These are phyloP conservation scores for Aspergillus piperis DNA, from an alignment of 2,329 filamentous ascomycete species.

Conservation along the genomic window DNA sequence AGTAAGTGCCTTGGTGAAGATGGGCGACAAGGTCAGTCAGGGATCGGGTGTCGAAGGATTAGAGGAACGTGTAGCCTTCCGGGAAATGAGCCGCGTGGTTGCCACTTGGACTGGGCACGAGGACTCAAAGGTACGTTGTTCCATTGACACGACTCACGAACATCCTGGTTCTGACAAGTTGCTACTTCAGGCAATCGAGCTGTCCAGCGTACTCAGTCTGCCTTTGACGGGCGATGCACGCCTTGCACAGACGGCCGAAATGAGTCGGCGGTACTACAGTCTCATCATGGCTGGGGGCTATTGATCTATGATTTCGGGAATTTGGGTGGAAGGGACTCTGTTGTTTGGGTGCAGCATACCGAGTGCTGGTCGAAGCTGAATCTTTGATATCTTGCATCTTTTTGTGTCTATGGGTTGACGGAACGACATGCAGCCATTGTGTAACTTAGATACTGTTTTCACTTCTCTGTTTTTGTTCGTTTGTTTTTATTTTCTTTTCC, in stretches of 20 bases:
- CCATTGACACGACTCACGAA: not conserved
- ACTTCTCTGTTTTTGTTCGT: not conserved
- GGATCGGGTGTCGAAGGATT: conserved; percentile 56
- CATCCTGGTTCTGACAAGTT: not conserved
- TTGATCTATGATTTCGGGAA: conserved; percentile 21
- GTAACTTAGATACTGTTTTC: conserved; percentile 14
- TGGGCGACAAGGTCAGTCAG: conserved; percentile 44
- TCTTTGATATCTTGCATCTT: not conserved
- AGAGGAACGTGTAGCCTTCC: conserved; percentile 70
- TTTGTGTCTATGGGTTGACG: conserved; percentile 1
- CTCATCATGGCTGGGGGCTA: conserved; percentile 59
- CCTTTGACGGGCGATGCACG: conserved; percentile 70
- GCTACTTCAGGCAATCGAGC: conserved; percentile 31
- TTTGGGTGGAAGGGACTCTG: conserved; percentile 3
- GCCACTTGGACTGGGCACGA: conserved; percentile 65
- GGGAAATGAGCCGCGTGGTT: conserved; percentile 77
- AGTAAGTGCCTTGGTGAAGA: conserved; percentile 49
- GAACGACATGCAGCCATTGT: conserved; percentile 6
- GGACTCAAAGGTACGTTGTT: conserved; percentile 56
- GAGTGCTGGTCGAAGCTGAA: not conserved
- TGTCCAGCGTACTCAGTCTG: conserved; percentile 43
- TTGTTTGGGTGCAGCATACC: not conserved
- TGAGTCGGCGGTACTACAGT: conserved; percentile 69
- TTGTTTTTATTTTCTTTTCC: not conserved
- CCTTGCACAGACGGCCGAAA: conserved; percentile 68